Percentiles rank a stretch among this genome's conserved stretches.
Evolutionary conservation across 2,329 filamentous ascomycete genomes (phyloP).

Genomic region (Hypocreales sp.): DNA sequence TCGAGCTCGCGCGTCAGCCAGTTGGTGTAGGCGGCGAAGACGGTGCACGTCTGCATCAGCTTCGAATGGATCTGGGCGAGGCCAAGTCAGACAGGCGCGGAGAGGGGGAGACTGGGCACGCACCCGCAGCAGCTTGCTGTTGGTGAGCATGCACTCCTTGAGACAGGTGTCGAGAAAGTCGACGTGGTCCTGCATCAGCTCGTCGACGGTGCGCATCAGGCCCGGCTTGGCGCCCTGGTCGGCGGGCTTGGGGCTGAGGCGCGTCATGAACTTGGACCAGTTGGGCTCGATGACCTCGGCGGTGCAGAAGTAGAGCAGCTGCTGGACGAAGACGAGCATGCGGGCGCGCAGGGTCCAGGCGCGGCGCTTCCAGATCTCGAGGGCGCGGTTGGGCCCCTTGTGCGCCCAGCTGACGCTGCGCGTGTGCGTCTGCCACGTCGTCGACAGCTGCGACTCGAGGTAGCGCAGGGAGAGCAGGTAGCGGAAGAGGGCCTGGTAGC

Average conservation of each 20-base stretch:
- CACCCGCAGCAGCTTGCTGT: slow-evolving; percentile 85
- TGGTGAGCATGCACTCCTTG: slow-evolving; percentile 98
- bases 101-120: slow-evolving; percentile 9
- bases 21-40: slow-evolving; percentile 83
- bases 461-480: slow-evolving; percentile 83
- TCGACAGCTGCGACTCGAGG: slow-evolving; percentile 73
- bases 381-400: slow-evolving; percentile 51
- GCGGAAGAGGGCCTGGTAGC: slow-evolving; percentile 91
- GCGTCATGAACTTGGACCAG: slow-evolving; percentile 87
- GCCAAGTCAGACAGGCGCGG: too few relatives aligned
- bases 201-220: slow-evolving; percentile 65
- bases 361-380: slow-evolving; percentile 85
- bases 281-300: slow-evolving; percentile 96
- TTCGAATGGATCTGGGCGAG: slow-evolving; percentile 76
- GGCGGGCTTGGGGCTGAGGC: slow-evolving; percentile 50
- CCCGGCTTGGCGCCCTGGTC: slow-evolving; percentile 11
- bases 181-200: slow-evolving; percentile 97
- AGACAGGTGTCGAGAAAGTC: slow-evolving; percentile 95
- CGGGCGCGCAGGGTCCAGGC: slow-evolving; percentile 84
- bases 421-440: slow-evolving; percentile 81
- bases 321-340: slow-evolving; percentile 96
- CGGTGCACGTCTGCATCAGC: slow-evolving; percentile 86
- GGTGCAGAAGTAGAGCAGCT: slow-evolving; percentile 92
- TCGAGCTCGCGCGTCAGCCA: slow-evolving; percentile 75
- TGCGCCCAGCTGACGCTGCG: slow-evolving; percentile 72